A percentile compares a stretch with the other conserved stretches of the same genome.
Evolutionary conservation across 1,284 basidiomycete species (phyloP).

Genomic region (Exobasidium cylindrosporum): DNA sequence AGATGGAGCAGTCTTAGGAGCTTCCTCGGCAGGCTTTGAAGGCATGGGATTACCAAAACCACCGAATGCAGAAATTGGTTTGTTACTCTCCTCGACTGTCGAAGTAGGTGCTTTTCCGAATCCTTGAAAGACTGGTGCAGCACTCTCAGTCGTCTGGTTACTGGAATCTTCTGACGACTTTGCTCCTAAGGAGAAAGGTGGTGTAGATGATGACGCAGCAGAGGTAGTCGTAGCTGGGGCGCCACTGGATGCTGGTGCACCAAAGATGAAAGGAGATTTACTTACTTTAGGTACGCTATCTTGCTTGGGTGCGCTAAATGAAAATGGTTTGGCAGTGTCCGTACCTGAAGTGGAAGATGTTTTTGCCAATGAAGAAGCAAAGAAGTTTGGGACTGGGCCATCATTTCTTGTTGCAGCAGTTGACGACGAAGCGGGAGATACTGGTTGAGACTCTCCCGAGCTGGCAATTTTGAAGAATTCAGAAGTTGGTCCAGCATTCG

Average conservation of each 20-base stretch:
- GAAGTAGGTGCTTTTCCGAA: conserved; percentile 23
- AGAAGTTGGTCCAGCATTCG: not conserved
- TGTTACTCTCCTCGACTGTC: not conserved
- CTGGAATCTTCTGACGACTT: not conserved
- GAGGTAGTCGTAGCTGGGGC: conserved; percentile 21
- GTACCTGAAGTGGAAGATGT: conserved; percentile 2
- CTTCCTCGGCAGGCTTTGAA: not conserved
- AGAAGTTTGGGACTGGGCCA: conserved; percentile 46
- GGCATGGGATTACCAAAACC: conserved; percentile 3
- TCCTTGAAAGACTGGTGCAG: not conserved
- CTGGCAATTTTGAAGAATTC: conserved; percentile 21
- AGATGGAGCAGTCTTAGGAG: not conserved
- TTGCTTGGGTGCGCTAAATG: not conserved
- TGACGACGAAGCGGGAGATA: conserved; percentile 11
- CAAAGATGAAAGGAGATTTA: conserved; percentile 28
- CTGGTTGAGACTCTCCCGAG: conserved; percentile 37
- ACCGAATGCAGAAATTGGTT: not conserved
- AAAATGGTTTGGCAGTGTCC: not conserved
- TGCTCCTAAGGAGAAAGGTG: conserved; percentile 23
- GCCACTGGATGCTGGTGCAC: conserved; percentile 19
- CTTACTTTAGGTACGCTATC: not conserved
- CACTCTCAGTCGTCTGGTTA: not conserved
- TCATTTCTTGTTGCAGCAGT: conserved; percentile 36
- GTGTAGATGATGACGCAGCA: conserved; percentile 24
- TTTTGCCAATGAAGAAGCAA: conserved; percentile 19